These are phyloP conservation scores for Neopestalotiopsis sp. DNA, from an alignment of 2,329 filamentous ascomycete species.

Conservation along the genomic window DNA sequence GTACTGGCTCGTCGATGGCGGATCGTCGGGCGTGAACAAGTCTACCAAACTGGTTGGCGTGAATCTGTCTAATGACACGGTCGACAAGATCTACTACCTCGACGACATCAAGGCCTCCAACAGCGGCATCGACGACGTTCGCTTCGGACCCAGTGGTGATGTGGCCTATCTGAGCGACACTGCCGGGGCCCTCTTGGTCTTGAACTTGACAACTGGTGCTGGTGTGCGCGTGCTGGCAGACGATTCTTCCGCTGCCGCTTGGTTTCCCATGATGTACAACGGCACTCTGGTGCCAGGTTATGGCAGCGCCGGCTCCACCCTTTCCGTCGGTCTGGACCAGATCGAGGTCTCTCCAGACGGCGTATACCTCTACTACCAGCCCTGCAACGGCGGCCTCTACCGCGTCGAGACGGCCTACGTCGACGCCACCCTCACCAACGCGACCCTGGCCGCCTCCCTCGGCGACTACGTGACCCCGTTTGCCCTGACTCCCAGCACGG, in stretches of 20 bases:
- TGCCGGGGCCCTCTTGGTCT: not conserved
- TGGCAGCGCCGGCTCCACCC: not conserved
- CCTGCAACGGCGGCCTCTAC: slow-evolving; percentile 1
- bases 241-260: not conserved
- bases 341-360: not conserved
- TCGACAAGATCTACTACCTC: slow-evolving; percentile 3
- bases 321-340: slow-evolving; percentile 1
- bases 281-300: slow-evolving; percentile 4
- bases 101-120: slow-evolving; percentile 5
- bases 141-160: slow-evolving; percentile 71
- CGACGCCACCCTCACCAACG: not conserved
- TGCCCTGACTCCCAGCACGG: slow-evolving; percentile 1
- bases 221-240: not conserved
- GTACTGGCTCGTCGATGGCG: slow-evolving; percentile 4
- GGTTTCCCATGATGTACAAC: slow-evolving; percentile 11
- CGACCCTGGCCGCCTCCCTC: not conserved
- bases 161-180: slow-evolving; percentile 78
- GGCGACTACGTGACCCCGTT: not conserved
- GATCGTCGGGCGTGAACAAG: not conserved
- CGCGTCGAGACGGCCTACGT: not conserved
- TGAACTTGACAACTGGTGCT: not conserved
- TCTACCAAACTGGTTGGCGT: slow-evolving; percentile 4
- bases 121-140: slow-evolving; percentile 63
- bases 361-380: not conserved
- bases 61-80: not conserved